Conservation (phyloP, 176 grass and related monocot species). For the Phoenix dactylifera region DNA sequence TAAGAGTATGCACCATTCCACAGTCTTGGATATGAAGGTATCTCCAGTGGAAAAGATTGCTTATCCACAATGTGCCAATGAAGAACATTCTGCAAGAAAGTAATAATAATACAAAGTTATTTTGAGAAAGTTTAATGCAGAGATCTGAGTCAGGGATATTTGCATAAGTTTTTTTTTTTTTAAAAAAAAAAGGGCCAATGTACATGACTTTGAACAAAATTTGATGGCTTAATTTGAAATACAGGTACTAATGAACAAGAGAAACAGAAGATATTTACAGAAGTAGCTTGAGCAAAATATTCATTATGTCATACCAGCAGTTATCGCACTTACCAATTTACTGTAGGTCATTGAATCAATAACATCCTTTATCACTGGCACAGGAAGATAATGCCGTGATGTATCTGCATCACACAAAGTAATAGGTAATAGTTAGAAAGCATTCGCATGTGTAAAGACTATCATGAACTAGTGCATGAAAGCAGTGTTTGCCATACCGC, state of each 20-base stretch:
- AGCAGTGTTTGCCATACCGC: no score
- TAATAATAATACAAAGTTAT: neutral
- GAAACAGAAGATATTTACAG: no score
- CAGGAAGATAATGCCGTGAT: conserved; percentile 69
- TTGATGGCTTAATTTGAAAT: no score
- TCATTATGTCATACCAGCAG: no score
- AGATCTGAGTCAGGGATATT: no score
- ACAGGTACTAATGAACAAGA: no score
- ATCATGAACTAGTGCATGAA: no score
- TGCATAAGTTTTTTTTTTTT: no score
- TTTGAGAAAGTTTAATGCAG: conserved; percentile 15
- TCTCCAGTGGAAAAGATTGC: conserved; percentile 85
- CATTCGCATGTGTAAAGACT: no score
- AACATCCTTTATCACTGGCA: conserved; percentile 64
- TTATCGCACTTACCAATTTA: conserved; percentile 56
- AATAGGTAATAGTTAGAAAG: conserved; percentile 6
- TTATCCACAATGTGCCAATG: conserved; percentile 92
- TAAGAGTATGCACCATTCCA: conserved; percentile 83
- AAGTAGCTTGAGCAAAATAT: no score
- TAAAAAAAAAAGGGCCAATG: no score
- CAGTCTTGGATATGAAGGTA: conserved; percentile 87
- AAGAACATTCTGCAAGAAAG: conserved; percentile 60
- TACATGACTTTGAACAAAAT: no score
- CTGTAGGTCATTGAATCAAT: conserved; percentile 98
- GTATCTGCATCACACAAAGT: conserved; percentile 54